These are phyloP conservation scores for Pelargonium cotyledonis DNA, from an alignment of 441 rosid species.

Conservation along the genomic window DNA sequence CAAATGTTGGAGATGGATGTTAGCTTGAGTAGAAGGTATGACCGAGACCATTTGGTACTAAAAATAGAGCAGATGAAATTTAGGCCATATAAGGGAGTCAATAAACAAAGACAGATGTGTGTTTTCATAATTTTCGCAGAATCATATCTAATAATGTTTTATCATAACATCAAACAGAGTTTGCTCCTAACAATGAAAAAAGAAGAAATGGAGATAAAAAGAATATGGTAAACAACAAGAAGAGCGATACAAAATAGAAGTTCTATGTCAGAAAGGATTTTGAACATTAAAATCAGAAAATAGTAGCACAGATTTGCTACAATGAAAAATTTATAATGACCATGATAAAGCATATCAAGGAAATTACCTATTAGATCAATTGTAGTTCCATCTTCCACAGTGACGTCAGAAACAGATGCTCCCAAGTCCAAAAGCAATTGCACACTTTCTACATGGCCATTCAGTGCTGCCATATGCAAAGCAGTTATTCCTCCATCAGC, in stretches of 20 bases:
- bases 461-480: constrained; percentile 93
- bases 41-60: background rate
- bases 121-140: background rate
- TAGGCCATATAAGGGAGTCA: background rate
- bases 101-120: background rate
- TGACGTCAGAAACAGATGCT: constrained; percentile 72
- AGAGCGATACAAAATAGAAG: background rate
- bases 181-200: background rate
- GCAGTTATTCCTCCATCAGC: constrained; percentile 98
- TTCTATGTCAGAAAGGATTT: background rate
- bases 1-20: background rate
- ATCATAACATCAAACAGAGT: background rate
- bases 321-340: constrained; percentile 8
- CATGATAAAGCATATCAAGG: constrained; percentile 9
- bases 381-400: constrained; percentile 88
- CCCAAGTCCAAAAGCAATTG: constrained; percentile 87
- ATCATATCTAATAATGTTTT: background rate
- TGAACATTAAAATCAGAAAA: background rate
- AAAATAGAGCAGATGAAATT: background rate
- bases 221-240: background rate
- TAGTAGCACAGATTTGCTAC: constrained; percentile 6
- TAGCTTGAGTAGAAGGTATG: background rate
- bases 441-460: constrained; percentile 88
- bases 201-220: background rate
- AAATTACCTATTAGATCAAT: constrained; percentile 87